Conservation (phyloP, 345 rosid species). For the sweet orange (Citrus sinensis) region DVS_A1.0 CM039161.1:16304501-16305000, state of each 20-base stretch:
- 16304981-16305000: neutral
- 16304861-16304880: neutral
- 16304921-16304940: neutral
- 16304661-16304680: neutral
- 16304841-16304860: neutral
- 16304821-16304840: neutral
- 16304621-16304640: neutral
- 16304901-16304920: neutral
- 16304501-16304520: neutral
- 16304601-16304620: neutral
- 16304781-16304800: neutral
- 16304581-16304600: neutral
- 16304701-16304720: neutral
- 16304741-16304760: neutral
- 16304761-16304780: neutral
- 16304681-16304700: neutral
- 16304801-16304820: neutral
- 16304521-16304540: neutral
- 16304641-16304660: neutral
- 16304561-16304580: neutral
- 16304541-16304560: neutral
- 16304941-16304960: neutral
- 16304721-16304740: neutral
- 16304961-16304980: neutral
- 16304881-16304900: neutral